Base-by-base conservation (phyloP, 2,329 filamentous ascomycete genomes). In the Cryphonectria radicalis region DNA sequence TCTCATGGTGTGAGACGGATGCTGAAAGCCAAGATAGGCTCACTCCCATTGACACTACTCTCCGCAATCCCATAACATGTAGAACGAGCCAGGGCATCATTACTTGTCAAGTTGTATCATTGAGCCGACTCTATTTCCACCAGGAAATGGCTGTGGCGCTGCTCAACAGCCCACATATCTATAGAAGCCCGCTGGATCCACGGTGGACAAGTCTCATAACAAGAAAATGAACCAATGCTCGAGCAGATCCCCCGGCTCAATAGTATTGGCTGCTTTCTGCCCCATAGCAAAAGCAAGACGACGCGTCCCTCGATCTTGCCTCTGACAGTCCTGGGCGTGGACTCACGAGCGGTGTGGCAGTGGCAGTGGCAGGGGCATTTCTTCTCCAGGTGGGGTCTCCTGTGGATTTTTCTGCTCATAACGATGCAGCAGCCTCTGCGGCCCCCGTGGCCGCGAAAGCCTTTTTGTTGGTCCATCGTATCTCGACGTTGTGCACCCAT, bases 401-500 rank as follows among this genome's bases (percentile, higher is more conserved):
- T 69, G 59, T 13, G 22, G 4, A 7, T 28, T n/a, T n/a, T 3
- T 17, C 22, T 69, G 55, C 40, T 80, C 82, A 87, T 81, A 89
- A 82, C 46, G 86, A 85, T 66, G 85, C 81, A 35, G 88, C 88
- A 10, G 89, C 90, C 76, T 88, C 88, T n/a, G 88, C 84, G 11
- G 85, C 88, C 40, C 92, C 92, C 1, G 85, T 83, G n/a, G 83
- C 87, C 77, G 88, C 89, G 81, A 92, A 93, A 0, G 84, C 80
- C 73, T 83, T 86, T 78, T 91, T 90, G 80, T 86, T 91, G 70
- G 89, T 89, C 82, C 86, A 87, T 74, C 81, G 81, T 60, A 97
- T 86, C 73, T 97, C 92, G 70, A 97, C 91, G 72, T 87, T 82
- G 79, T 97, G 96, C 81, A 93, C 91, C 95, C 94, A 98, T 80